phyloP scores from a whole-genome alignment of 2,329 filamentous ascomycete genomes.

The Neofusicoccum parvum region DNA sequence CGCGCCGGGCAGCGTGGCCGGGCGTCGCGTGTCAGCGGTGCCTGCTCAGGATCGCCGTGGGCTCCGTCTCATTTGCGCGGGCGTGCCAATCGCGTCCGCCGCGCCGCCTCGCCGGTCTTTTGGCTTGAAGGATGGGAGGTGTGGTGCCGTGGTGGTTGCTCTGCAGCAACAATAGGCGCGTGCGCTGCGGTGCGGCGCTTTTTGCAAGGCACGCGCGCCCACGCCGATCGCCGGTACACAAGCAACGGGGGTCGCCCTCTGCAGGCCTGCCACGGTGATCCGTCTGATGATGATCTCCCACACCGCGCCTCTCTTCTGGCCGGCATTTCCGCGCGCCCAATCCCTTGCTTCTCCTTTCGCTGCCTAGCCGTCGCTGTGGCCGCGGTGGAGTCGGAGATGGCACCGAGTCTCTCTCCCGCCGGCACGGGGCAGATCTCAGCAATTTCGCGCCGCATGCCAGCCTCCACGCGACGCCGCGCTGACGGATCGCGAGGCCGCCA shows the following conservation, averaged over 20 bases:
- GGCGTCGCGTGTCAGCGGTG: background rate
- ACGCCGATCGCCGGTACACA: conserved; percentile 34
- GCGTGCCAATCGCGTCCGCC: background rate
- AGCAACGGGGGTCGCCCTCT: background rate
- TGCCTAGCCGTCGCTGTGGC: no score
- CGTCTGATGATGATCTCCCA: conserved; percentile 11
- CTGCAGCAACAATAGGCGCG: conserved; percentile 11
- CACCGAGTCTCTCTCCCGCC: background rate
- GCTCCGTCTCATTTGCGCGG: background rate
- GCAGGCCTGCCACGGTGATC: background rate
- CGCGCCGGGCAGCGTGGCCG: background rate
- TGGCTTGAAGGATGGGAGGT: background rate
- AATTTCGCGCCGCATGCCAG: background rate
- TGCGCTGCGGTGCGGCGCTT: conserved; percentile 13
- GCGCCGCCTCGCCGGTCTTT: background rate
- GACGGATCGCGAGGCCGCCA: no score
- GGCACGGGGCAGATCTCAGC: background rate
- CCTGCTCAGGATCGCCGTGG: background rate
- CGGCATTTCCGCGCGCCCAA: background rate
- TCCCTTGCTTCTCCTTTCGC: background rate
- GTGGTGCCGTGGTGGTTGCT: background rate
- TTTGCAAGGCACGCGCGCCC: background rate
- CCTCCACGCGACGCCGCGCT: no score
- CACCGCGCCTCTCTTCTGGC: background rate
- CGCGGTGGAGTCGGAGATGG: background rate